These are phyloP conservation scores for Aspergillus cavernicola DNA, from an alignment of 495 filamentous ascomycete species.

Conservation along the genomic window DNA sequence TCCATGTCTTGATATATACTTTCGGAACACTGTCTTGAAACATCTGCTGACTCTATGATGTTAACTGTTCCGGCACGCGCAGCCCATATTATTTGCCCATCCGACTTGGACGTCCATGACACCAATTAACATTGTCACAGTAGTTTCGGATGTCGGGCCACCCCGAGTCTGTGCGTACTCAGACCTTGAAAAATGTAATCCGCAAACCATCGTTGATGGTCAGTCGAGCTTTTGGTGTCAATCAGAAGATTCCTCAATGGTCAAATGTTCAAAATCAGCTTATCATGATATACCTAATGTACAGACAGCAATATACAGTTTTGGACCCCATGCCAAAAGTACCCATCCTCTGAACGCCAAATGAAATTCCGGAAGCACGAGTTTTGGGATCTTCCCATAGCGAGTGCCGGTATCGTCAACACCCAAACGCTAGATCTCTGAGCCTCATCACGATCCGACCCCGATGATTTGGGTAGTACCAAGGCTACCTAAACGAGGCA, in stretches of 20 bases:
- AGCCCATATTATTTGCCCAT: too few relatives aligned
- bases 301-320: conserved; percentile 19
- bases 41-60: neutral
- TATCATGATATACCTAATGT: conserved; percentile 21
- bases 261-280: conserved; percentile 7
- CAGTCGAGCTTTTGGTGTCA: too few relatives aligned
- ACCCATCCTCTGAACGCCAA: conserved; percentile 32
- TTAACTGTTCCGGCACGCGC: too few relatives aligned
- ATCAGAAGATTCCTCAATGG: too few relatives aligned
- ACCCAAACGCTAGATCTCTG: neutral
- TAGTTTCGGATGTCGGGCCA: too few relatives aligned
- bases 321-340: conserved; percentile 17
- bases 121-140: too few relatives aligned
- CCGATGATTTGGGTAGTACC: neutral
- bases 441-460: neutral
- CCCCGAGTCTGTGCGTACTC: too few relatives aligned
- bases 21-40: neutral
- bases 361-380: conserved; percentile 29
- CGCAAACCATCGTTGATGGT: too few relatives aligned
- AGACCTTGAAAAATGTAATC: too few relatives aligned
- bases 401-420: neutral
- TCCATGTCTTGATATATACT: neutral
- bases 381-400: neutral
- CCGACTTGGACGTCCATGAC: too few relatives aligned
- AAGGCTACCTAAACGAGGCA: neutral